These are phyloP conservation scores for Ophiostoma sp. DNA, from an alignment of 2,329 filamentous ascomycete genomes.

Conservation along the genomic window DNA sequence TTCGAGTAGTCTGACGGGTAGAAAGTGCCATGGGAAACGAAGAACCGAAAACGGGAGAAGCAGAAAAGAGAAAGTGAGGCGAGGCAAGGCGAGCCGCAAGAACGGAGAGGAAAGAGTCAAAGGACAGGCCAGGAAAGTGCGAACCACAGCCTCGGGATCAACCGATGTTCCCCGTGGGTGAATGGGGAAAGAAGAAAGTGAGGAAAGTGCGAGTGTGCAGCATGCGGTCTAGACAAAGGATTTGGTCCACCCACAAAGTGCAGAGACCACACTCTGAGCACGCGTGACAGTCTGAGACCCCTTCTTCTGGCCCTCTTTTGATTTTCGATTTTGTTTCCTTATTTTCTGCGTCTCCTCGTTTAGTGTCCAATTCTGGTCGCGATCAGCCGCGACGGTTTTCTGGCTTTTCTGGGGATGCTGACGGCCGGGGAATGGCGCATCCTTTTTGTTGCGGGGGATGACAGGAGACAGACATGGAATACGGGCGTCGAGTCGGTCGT, in stretches of 20 bases:
- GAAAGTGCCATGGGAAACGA: neutral
- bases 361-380: neutral
- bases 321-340: neutral
- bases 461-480: neutral
- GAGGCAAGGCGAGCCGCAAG: neutral
- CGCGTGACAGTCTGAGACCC: neutral
- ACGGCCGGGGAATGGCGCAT: slow-evolving; percentile 6
- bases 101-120: neutral
- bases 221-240: neutral
- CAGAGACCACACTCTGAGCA: neutral
- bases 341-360: neutral
- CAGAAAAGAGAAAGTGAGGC: neutral
- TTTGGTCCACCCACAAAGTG: neutral
- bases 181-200: neutral
- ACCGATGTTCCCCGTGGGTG: neutral
- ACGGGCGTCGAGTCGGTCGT: neutral
- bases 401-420: neutral
- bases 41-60: neutral
- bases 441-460: slow-evolving; percentile 3
- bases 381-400: neutral
- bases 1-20: neutral
- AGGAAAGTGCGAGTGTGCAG: neutral
- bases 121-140: neutral
- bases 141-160: neutral
- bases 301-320: neutral